Conservation (phyloP, 2,329 filamentous ascomycete genomes). For the Myriosclerotinia scirpicola region DNA sequence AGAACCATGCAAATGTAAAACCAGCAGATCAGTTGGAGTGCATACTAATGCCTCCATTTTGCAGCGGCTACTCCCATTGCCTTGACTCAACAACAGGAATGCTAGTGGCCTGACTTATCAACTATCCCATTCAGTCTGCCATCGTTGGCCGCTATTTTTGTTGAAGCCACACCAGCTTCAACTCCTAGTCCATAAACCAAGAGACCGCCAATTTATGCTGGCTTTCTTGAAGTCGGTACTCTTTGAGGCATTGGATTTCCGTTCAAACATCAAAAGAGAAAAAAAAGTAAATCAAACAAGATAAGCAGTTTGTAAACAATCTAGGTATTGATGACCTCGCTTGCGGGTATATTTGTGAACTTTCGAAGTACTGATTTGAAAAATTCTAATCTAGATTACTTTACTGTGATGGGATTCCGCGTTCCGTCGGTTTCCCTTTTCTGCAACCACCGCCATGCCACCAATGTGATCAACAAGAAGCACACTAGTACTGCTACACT, state of each 20-base stretch:
- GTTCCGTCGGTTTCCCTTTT: background rate
- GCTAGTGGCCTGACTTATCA: background rate
- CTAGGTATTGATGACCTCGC: background rate
- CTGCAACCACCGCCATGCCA: conserved; percentile 13
- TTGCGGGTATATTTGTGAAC: background rate
- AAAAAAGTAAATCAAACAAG: background rate
- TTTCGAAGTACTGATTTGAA: background rate
- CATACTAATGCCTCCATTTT: background rate
- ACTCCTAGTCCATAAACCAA: background rate
- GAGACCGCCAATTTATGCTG: background rate
- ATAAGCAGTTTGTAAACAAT: background rate
- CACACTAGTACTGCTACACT: conserved; percentile 17
- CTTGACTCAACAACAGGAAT: background rate
- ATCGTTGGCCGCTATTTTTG: background rate
- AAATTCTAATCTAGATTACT: background rate
- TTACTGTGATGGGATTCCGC: background rate
- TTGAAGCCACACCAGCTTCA: background rate
- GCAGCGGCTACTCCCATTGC: background rate
- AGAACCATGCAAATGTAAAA: background rate
- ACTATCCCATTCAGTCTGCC: too few relatives aligned
- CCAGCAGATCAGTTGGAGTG: background rate
- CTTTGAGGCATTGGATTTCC: background rate
- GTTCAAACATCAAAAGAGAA: background rate
- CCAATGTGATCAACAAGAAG: conserved; percentile 3
- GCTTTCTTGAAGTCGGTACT: background rate